Evolutionary conservation across 176 grass and related monocot species (phyloP).

Genomic region (Paspalum vaginatum): DNA sequence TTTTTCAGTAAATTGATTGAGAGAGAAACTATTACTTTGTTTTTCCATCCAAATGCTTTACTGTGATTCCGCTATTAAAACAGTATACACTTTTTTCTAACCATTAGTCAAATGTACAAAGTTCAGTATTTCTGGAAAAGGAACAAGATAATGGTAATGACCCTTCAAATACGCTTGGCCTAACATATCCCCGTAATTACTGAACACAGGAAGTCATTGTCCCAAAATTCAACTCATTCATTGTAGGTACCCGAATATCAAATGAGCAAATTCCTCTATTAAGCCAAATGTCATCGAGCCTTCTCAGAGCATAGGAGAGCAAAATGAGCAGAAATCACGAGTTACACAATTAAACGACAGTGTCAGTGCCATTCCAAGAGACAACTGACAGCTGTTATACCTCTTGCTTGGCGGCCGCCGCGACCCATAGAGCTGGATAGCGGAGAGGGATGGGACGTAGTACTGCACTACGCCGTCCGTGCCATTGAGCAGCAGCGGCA

Average conservation of each 20-base stretch:
- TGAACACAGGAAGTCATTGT: background rate
- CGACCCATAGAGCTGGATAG: conserved; percentile 67
- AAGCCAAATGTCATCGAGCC: background rate
- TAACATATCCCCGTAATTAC: background rate
- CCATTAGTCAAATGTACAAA: background rate
- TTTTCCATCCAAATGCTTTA: background rate
- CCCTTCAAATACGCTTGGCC: background rate
- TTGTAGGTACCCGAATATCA: background rate
- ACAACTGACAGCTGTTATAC: conserved; percentile 3
- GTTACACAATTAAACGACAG: background rate
- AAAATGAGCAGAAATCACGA: background rate
- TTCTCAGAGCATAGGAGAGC: background rate
- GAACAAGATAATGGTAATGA: background rate
- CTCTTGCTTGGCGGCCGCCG: conserved; percentile 28
- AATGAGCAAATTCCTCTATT: background rate
- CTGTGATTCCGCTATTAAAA: background rate
- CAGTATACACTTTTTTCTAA: background rate
- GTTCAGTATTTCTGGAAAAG: conserved; percentile 9
- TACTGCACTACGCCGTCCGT: conserved; percentile 75
- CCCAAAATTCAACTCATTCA: conserved; percentile 12
- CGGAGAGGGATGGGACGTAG: conserved; percentile 80
- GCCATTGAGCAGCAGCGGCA: conserved; percentile 71
- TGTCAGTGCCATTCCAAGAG: background rate
- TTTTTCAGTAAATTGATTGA: background rate
- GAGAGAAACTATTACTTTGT: background rate